Evolutionary conservation across 805 yeast genomes (phyloP).

Genomic region (Myxozyma geophila): DNA sequence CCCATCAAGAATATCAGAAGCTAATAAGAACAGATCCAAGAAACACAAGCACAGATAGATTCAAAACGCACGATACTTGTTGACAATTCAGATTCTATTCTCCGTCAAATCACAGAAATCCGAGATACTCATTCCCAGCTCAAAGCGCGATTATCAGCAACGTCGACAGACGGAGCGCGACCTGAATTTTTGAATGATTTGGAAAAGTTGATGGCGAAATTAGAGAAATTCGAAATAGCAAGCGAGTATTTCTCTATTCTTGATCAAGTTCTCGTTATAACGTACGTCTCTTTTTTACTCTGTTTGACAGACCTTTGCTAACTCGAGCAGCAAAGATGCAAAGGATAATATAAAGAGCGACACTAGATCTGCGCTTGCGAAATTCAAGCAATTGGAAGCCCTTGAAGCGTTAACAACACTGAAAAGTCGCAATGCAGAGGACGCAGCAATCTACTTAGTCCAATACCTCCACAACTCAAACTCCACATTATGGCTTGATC

Average conservation of each 20-base stretch:
- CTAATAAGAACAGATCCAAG: slow-evolving; percentile 17
- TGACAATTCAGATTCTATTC: slow-evolving; percentile 10
- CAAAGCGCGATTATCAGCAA: slow-evolving; percentile 10
- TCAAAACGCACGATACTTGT: slow-evolving; percentile 16
- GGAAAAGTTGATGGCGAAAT: slow-evolving; percentile 7
- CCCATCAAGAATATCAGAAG: background rate
- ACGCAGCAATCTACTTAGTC: slow-evolving; percentile 25
- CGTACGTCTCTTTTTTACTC: slow-evolving; percentile 8
- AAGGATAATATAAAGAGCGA: slow-evolving; percentile 6
- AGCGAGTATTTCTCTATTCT: slow-evolving; percentile 13
- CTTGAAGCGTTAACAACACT: slow-evolving; percentile 6
- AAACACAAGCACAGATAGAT: slow-evolving; percentile 7
- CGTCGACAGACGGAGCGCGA: slow-evolving; percentile 2
- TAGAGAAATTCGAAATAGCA: slow-evolving; percentile 25
- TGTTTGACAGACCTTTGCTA: background rate
- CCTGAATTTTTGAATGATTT: slow-evolving; percentile 22
- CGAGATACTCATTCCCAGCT: slow-evolving; percentile 7
- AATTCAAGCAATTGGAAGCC: slow-evolving; percentile 2
- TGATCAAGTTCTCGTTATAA: slow-evolving; percentile 10
- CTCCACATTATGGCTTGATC: slow-evolving; percentile 16
- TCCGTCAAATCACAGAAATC: slow-evolving; percentile 1
- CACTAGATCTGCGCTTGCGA: slow-evolving; percentile 10
- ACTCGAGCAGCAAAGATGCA: slow-evolving; percentile 12
- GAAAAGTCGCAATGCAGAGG: slow-evolving; percentile 22
- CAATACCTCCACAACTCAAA: slow-evolving; percentile 9